A percentile compares a stretch with the other conserved stretches of the same genome.
These are phyloP conservation scores for Eucalyptus cloeziana DNA, from an alignment of 345 rosid genomes.

Conservation along the genomic window DNA sequence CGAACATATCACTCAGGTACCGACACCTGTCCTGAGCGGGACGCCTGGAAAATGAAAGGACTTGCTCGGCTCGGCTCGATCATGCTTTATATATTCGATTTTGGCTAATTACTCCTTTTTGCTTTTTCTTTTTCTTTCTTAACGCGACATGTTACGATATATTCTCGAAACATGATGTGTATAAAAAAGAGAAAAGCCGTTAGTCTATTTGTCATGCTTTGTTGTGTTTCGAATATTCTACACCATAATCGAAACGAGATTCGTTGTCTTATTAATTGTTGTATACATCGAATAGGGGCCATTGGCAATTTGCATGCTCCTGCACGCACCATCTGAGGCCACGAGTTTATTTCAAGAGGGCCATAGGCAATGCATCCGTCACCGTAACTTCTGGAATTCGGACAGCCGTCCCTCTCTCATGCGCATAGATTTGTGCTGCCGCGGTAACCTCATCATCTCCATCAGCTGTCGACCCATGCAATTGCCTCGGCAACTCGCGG, in stretches of 20 bases:
- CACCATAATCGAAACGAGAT: accelerated
- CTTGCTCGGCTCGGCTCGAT: no score
- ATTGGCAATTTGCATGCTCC: not conserved
- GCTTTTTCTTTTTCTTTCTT: not conserved
- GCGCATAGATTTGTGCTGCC: not conserved
- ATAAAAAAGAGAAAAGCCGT: not conserved
- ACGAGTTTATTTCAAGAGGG: not conserved
- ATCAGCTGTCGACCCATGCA: not conserved
- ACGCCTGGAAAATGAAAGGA: no score
- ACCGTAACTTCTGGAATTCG: not conserved
- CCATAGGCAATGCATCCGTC: not conserved
- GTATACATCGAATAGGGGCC: not conserved
- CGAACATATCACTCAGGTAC: no score
- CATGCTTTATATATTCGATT: not conserved
- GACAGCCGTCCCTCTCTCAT: not conserved
- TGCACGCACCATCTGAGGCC: not conserved
- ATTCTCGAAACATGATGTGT: not conserved
- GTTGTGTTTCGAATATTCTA: accelerated
- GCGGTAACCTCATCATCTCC: not conserved
- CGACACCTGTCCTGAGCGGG: no score
- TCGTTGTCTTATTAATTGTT: not conserved
- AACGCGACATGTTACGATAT: not conserved
- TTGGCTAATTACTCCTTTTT: not conserved
- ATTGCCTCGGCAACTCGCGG: not conserved
- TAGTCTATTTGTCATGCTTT: not conserved